These are phyloP conservation scores for Oryza longistaminata DNA, from an alignment of 176 grass and related monocot species.

Conservation along the genomic window DNA sequence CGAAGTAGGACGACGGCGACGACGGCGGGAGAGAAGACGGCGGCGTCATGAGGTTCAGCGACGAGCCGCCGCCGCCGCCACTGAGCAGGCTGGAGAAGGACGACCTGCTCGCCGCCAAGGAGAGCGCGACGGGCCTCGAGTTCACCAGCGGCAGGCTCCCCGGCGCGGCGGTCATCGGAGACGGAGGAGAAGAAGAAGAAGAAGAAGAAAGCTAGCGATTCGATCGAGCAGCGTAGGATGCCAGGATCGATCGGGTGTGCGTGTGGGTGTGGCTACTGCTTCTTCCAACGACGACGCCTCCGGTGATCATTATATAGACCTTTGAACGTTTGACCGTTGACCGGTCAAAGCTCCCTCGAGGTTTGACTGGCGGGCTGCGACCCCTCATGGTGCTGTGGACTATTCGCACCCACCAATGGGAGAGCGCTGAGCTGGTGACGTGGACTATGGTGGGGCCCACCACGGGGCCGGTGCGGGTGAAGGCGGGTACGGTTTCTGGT, in stretches of 20 bases:
- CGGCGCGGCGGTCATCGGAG: constrained; percentile 50
- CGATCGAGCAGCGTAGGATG: background rate
- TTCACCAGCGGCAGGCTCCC: constrained; percentile 33
- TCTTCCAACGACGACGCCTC: constrained; percentile 24
- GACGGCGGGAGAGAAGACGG: constrained; percentile 56
- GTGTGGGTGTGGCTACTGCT: background rate
- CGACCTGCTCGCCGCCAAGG: constrained; percentile 34
- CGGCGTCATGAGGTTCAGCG: constrained; percentile 54
- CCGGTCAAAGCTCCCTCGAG: constrained; percentile 47
- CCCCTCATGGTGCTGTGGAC: background rate
- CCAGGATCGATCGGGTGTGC: background rate
- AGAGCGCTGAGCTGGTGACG: background rate
- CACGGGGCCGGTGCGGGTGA: background rate
- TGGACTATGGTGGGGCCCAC: background rate
- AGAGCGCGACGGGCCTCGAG: constrained; percentile 45
- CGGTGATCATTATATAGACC: constrained; percentile 48
- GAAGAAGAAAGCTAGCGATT: background rate
- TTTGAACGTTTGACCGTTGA: constrained; percentile 74
- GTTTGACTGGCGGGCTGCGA: constrained; percentile 63
- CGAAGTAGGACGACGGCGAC: constrained; percentile 64
- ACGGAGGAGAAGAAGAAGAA: no score
- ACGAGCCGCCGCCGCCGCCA: background rate
- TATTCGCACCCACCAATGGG: background rate
- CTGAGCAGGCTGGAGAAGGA: constrained; percentile 36
- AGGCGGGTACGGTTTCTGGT: constrained; percentile 18